These are phyloP conservation scores for Scheffersomyces cryptocercus DNA, from an alignment of 1,139 yeast genomes.

Conservation along the genomic window DNA sequence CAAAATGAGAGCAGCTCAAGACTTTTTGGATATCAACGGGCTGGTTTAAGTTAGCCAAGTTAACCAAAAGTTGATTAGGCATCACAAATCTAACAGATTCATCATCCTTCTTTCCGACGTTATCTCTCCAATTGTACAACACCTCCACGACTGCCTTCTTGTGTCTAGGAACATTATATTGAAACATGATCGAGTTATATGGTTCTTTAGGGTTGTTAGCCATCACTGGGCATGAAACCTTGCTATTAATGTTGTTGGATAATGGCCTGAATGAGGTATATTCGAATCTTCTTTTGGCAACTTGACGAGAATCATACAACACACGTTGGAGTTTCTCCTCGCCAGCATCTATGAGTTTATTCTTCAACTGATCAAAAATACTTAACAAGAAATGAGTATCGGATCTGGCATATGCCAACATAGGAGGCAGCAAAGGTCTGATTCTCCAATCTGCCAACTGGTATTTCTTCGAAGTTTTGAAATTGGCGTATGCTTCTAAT, in stretches of 20 bases:
- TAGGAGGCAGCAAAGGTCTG: constrained; percentile 76
- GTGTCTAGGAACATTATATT: constrained; percentile 62
- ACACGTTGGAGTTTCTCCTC: constrained; percentile 58
- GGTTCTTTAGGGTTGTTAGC: constrained; percentile 54
- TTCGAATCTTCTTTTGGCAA: constrained; percentile 82
- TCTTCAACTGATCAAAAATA: constrained; percentile 75
- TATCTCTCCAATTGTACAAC: constrained; percentile 83
- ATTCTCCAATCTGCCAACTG: constrained; percentile 97
- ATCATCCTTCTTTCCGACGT: constrained; percentile 69
- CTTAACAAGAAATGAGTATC: constrained; percentile 90
- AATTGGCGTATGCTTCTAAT: constrained; percentile 76
- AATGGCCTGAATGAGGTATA: constrained; percentile 62
- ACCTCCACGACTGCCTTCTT: constrained; percentile 59
- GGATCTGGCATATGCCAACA: constrained; percentile 87
- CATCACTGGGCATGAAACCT: constrained; percentile 51
- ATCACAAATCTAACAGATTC: constrained; percentile 83
- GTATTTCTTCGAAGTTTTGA: constrained; percentile 89
- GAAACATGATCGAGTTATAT: constrained; percentile 58
- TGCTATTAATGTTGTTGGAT: constrained; percentile 16
- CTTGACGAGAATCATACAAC: constrained; percentile 72
- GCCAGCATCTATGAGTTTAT: constrained; percentile 51
- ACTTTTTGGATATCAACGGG: constrained; percentile 66
- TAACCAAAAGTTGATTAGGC: constrained; percentile 77
- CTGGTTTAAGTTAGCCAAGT: constrained; percentile 52
- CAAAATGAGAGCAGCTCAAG: constrained; percentile 48